Evolutionary conservation across 768 basidiomycete species (phyloP).

Genomic region (Gloeopeniophorella convolvens): DNA sequence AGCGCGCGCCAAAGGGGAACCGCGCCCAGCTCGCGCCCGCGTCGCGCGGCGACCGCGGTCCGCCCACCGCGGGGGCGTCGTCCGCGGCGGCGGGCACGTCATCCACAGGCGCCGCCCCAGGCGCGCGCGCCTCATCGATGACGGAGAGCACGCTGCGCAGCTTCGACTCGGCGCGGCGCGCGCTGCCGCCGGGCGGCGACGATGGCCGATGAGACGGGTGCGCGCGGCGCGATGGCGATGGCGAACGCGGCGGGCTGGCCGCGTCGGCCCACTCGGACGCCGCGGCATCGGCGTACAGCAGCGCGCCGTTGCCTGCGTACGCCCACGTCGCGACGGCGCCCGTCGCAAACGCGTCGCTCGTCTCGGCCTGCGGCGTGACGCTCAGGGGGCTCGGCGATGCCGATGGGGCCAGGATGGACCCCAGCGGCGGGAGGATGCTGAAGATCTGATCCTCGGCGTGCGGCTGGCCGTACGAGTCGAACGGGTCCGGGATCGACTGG

Average conservation of each 20-base stretch:
- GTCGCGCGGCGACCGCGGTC: slow-evolving; percentile 21
- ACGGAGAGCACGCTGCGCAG: slow-evolving; percentile 66
- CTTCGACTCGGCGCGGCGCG: slow-evolving; percentile 46
- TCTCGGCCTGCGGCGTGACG: slow-evolving; percentile 29
- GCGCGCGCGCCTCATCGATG: slow-evolving; percentile 53
- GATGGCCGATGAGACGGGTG: slow-evolving; percentile 20
- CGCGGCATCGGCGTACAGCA: slow-evolving; percentile 26
- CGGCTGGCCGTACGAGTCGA: slow-evolving; percentile 85
- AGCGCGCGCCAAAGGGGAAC: slow-evolving; percentile 36
- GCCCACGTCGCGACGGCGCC: slow-evolving; percentile 23
- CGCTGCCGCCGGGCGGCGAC: slow-evolving; percentile 11
- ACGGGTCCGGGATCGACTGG: slow-evolving; percentile 85
- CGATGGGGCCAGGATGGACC: slow-evolving; percentile 58
- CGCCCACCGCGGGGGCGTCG: neutral
- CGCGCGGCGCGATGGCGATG: slow-evolving; percentile 19
- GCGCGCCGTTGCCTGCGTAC: slow-evolving; percentile 17
- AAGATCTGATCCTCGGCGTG: slow-evolving; percentile 89
- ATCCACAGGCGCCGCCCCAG: neutral
- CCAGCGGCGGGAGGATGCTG: slow-evolving; percentile 85
- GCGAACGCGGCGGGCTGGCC: slow-evolving; percentile 19
- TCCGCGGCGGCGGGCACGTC: neutral
- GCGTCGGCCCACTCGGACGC: slow-evolving; percentile 49
- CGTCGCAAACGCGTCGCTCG: slow-evolving; percentile 13
- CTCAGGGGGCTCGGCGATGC: slow-evolving; percentile 55
- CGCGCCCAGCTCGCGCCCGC: slow-evolving; percentile 33